Evolutionary conservation across 306 rosid species (phyloP).

Genomic region (Cicer judaicum): DNA sequence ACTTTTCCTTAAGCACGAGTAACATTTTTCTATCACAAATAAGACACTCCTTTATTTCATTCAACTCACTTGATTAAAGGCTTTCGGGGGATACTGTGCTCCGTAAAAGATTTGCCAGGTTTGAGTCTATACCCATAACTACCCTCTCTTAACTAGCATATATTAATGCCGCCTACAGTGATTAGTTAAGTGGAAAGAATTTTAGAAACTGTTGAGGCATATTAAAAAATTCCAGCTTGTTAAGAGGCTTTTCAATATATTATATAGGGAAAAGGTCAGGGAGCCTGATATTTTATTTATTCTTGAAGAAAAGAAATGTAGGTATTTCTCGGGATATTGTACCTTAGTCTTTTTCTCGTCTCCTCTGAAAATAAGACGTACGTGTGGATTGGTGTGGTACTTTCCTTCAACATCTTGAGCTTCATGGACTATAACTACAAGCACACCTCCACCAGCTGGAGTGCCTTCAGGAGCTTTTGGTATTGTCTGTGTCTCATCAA

Average conservation of each 20-base stretch:
- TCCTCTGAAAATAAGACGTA: slow-evolving; percentile 74
- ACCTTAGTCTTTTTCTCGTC: slow-evolving; percentile 95
- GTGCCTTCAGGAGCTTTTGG: slow-evolving; percentile 79
- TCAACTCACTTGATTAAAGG: not conserved
- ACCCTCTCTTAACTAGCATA: not conserved
- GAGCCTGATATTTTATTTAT: slow-evolving; percentile 23
- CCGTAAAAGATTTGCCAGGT: not conserved
- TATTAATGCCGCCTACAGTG: not conserved
- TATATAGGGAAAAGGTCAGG: slow-evolving; percentile 1
- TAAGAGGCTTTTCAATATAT: slow-evolving; percentile 5
- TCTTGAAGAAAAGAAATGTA: slow-evolving; percentile 29
- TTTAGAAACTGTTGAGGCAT: slow-evolving; percentile 3
- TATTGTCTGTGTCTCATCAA: slow-evolving; percentile 55
- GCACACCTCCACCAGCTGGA: slow-evolving; percentile 82
- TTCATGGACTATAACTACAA: slow-evolving; percentile 78
- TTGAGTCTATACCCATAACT: slow-evolving; percentile 26
- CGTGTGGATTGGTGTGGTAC: slow-evolving; percentile 87
- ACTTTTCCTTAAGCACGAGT: not conserved
- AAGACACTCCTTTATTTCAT: not conserved
- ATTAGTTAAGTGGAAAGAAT: slow-evolving; percentile 29
- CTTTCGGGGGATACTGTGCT: not conserved
- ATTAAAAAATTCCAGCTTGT: slow-evolving; percentile 7
- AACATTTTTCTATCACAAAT: not conserved
- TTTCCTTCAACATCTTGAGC: slow-evolving; percentile 97
- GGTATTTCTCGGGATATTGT: slow-evolving; percentile 21